phyloP scores from a whole-genome alignment of 1,139 yeast genomes.

The Debaryomycetaceae sp. region DNA sequence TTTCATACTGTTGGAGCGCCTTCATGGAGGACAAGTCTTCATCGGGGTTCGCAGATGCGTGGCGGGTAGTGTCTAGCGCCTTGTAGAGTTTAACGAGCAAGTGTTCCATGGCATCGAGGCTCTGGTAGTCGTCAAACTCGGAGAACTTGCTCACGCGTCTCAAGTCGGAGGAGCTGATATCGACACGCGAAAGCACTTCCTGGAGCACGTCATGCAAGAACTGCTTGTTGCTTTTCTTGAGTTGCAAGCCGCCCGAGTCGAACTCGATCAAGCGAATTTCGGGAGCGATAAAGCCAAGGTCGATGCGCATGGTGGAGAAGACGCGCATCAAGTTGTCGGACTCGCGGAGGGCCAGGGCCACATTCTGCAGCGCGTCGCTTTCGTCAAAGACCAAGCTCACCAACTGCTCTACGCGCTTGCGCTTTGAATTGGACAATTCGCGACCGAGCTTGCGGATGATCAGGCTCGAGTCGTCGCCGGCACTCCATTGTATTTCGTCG shows the following conservation, averaged over 20 bases:
- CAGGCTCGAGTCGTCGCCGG: constrained; percentile 48
- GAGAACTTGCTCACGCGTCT: constrained; percentile 34
- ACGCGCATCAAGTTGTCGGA: constrained; percentile 52
- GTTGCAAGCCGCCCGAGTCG: constrained; percentile 76
- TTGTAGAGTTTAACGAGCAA: constrained; percentile 50
- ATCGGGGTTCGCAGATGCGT: constrained; percentile 27
- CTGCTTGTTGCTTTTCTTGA: constrained; percentile 74
- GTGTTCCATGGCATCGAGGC: constrained; percentile 41
- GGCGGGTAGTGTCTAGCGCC: constrained; percentile 53
- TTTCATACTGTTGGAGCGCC: constrained; percentile 62
- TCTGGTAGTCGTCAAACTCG: constrained; percentile 37
- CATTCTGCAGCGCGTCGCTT: constrained; percentile 23
- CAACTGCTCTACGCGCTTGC: constrained; percentile 26
- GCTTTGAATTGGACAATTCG: constrained; percentile 25
- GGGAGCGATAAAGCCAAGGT: constrained; percentile 37
- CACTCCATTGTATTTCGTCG: constrained; percentile 67
- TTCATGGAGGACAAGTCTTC: constrained; percentile 52
- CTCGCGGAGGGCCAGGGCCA: constrained; percentile 40
- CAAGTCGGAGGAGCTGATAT: constrained; percentile 49
- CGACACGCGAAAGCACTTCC: constrained; percentile 57
- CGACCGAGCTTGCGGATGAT: constrained; percentile 46
- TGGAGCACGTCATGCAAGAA: constrained; percentile 58
- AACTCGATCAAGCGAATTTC: constrained; percentile 65
- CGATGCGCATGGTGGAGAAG: constrained; percentile 34
- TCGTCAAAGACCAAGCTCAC: constrained; percentile 30